Base-by-base conservation (phyloP, 2,329 filamentous ascomycete species). In the Fusarium nodosum region DNA sequence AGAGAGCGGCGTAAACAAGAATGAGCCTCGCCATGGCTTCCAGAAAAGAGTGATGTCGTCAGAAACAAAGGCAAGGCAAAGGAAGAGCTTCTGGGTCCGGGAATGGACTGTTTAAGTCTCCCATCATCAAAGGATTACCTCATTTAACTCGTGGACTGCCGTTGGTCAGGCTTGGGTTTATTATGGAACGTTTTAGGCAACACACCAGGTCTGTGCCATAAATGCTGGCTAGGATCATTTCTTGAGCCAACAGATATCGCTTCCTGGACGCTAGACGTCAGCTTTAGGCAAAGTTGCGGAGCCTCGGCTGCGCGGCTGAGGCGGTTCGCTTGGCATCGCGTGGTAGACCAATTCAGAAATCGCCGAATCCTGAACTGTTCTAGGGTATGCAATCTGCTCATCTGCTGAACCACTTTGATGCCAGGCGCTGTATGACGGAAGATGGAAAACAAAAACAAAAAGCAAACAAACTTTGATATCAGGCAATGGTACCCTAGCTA, bases 161-260 rank as follows among this genome's bases (percentile, higher is more conserved):
- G 52, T 60, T 65, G 60, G 62, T 24, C 38, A 22, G 4, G 18
- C 12, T 34, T 18, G n/a, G 1, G 9, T 26, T 33, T 47, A 63
- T 22, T 48, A 64, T 64, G 60, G 60, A 50, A 48, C 59, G 18
- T 28, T 48, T 50, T 48, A 64, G 59, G 60, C 59, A 64, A 31
- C 58, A 20, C 34, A 56, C 42, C 36, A 4, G 60, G 60, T 48
- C 50, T 48, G 59, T 64, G 60, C 60, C 57, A 30, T 41, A 36
- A 33, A 42, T 56, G 28, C 41, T 47, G 7, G 44, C 59, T 64
- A 50, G 59, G 44, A 33, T 64, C 31, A 56, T 4, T 2, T 3
- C 20, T 10, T n/a, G n/a, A n/a, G 22, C 60, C 60, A 64, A 64
- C 60, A 41, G 39, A 39, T 48, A 42, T 7, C 44, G 1, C 12